Conservation (phyloP, 345 rosid species). For the Eutrema japonicum region DNA sequence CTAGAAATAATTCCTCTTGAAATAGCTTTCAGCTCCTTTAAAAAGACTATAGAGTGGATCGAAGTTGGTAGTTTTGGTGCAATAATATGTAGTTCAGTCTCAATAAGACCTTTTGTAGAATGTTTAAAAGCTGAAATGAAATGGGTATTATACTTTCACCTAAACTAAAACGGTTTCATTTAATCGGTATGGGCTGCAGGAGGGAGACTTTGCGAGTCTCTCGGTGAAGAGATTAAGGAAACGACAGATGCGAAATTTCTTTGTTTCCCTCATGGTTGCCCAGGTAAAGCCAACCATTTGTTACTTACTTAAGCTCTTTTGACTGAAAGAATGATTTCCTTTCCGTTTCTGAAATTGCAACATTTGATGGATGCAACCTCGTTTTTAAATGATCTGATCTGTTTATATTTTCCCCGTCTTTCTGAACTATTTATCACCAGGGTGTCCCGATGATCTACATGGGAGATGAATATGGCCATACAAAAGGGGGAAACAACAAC, state of each 20-base stretch:
- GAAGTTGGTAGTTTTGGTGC: constrained; percentile 9
- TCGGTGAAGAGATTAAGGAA: constrained; percentile 85
- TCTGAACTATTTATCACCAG: constrained; percentile 51
- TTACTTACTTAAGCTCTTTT: neutral
- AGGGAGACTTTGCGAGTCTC: constrained; percentile 82
- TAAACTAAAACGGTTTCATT: constrained; percentile 10
- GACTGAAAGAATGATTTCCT: neutral
- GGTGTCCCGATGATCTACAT: constrained; percentile 96
- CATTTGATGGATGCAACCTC: neutral
- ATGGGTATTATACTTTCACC: neutral
- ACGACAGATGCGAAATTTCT: constrained; percentile 91
- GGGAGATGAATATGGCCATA: constrained; percentile 99
- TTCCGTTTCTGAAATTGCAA: neutral
- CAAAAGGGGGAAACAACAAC: constrained; percentile 96
- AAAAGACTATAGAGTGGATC: neutral
- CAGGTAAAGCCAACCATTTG: constrained; percentile 59
- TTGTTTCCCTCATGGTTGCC: constrained; percentile 91
- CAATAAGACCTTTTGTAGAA: constrained; percentile 9
- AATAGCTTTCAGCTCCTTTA: neutral
- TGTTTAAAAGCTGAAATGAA: constrained; percentile 7
- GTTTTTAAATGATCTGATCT: neutral
- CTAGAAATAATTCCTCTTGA: neutral
- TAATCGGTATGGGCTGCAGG: constrained; percentile 51
- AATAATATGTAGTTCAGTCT: neutral
- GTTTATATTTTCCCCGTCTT: constrained; percentile 2